Base-by-base conservation (phyloP, 2,329 filamentous ascomycete genomes). In the Trichoderma endophyticum region DNA sequence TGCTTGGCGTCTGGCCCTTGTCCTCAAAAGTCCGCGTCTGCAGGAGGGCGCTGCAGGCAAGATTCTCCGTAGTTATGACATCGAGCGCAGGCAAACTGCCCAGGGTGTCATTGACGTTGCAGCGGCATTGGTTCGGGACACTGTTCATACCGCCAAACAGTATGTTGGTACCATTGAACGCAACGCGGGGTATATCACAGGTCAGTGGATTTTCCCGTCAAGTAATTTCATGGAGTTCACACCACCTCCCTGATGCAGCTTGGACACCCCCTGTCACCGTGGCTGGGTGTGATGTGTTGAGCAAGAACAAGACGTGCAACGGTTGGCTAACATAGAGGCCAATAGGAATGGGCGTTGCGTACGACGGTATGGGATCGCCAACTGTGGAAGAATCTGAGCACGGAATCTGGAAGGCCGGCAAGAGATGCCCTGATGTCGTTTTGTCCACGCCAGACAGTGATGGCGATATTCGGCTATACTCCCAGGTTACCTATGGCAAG, bases 181-280 rank as follows among this genome's bases (percentile, higher is more conserved):
- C 71, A 86, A 85, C 57, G 84, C 84, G 0, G 84, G 81, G 1
- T 86, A 84, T 72, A 86, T 86, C 60, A 85, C 84, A 6, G 84
- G 83, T 81, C 76, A 72, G 77, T 71, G 21, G 6, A 32, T 9
- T 43, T 48, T 30, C 11, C 28, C 54, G 9, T 60, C 8, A 32
- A n/a, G 18, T 18, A 28, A 51, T 51, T 32, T 11, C 21, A 61
- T 15, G 54, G 28, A 62, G 36, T 18, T 24, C 21, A 36, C 21
- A 32, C 21, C 48, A 54, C 63, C 48, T 66, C 48, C 63, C 63
- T 11, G 39, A 36, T 21, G 63, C 12, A 66, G 28, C 48, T 21
- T 26, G 21, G 14, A 26, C n/a, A 28, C 30, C 30, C 39, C 61
- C 6, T 64, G 28, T 30, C 39, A 14, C 39, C 6, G 9, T 24